phyloP scores from a whole-genome alignment of 75 land plant species.

The Cupressus sempervirens region DNA sequence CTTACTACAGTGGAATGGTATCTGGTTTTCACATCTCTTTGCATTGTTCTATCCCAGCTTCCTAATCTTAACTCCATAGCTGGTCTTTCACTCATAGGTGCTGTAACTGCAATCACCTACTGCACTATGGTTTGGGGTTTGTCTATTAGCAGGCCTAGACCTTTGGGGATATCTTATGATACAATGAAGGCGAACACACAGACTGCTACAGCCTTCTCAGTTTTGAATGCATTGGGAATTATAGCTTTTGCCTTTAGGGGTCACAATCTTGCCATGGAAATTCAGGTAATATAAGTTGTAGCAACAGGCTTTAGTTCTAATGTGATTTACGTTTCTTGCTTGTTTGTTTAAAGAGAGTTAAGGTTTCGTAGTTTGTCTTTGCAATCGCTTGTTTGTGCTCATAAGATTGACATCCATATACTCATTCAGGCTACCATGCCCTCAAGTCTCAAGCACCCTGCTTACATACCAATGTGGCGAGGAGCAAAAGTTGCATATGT shows the following conservation, averaged over 20 bases:
- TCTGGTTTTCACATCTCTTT: slow-evolving; percentile 51
- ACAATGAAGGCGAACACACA: slow-evolving; percentile 7
- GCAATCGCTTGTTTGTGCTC: not conserved
- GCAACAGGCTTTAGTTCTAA: not conserved
- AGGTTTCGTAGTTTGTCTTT: not conserved
- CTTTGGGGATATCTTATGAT: slow-evolving; percentile 40
- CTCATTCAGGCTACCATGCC: slow-evolving; percentile 55
- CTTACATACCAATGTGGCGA: slow-evolving; percentile 59
- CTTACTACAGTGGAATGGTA: slow-evolving; percentile 60
- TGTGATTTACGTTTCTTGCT: not conserved
- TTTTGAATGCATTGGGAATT: slow-evolving; percentile 57
- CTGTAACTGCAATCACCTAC: slow-evolving; percentile 58
- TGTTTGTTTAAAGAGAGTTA: not conserved
- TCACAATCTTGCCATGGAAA: slow-evolving; percentile 63
- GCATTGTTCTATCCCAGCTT: slow-evolving; percentile 58
- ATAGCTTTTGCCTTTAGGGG: slow-evolving; percentile 63
- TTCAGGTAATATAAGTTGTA: slow-evolving; percentile 41
- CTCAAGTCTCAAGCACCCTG: slow-evolving; percentile 52
- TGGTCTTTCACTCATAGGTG: slow-evolving; percentile 62
- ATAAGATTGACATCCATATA: not conserved
- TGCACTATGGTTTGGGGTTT: slow-evolving; percentile 49
- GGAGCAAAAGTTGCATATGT: slow-evolving; percentile 49
- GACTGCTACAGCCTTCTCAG: slow-evolving; percentile 26
- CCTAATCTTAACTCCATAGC: slow-evolving; percentile 69
- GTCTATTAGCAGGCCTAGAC: slow-evolving; percentile 43